Evolutionary conservation across 345 rosid species (phyloP), one percentile per base, ranked within the genome.

Genomic region (Eucalyptus sp.): DNA sequence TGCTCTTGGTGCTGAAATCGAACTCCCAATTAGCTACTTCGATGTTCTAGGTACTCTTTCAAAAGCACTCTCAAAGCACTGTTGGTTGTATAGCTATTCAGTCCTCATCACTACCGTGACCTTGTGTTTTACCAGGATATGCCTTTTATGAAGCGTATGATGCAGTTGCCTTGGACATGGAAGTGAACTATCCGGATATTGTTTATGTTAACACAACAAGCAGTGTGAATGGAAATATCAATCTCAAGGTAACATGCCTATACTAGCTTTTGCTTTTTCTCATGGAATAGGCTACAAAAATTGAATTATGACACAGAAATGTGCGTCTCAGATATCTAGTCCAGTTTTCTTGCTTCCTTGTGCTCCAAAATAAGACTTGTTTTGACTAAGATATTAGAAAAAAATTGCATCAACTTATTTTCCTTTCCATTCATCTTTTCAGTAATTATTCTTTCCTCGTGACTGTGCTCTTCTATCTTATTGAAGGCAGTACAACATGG

Each of bases 71-170:
- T 41, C 16, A 71, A 71, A 17, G 81, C 44, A 76, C 83, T 76
- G 84, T 76, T 76, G 84, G 48, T 76, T 76, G 48, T 76, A 20
- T 43, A 76, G 84, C 29, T 76, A 76, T 76, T 76, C 29, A 76
- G 84, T 76, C 84, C 84, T 76, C 84, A 41, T 76, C 5, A 11
- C 89, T 43, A 83, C 2, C 4, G 84, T 76, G 84, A 43, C 44
- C 22, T 41, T 41, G 84, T 76, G 41, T 90, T 89, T 89, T 31
- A 87, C 87, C 94, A 97, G 99, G 99, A 89, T 92, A 93, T 89
- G 94, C 93, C 88, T 97, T 97, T 89, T 93, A 92, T 88, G 99
- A 97, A 93, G 97, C 96, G 56, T 92, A 92, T 89, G 91, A 95
- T 91, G 96, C 87, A 66, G 62, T 93, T 91, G 87, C 92, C 83